These are phyloP conservation scores for Diaporthe velutina DNA, from an alignment of 2,329 filamentous ascomycete genomes.

Conservation along the genomic window DNA sequence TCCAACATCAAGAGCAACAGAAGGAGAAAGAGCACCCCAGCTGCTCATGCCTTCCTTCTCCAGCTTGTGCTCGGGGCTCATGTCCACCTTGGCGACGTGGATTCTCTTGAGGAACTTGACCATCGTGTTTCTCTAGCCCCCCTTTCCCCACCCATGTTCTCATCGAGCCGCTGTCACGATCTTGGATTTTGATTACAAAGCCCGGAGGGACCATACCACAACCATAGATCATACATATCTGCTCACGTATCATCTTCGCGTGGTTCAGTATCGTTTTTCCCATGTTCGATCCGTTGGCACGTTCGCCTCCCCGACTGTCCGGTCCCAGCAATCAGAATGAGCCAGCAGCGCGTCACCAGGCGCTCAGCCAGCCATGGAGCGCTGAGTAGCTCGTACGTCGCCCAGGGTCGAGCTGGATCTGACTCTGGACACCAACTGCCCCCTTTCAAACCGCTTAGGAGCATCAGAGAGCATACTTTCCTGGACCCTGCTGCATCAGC, in stretches of 20 bases:
- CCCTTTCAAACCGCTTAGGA: conserved; percentile 56
- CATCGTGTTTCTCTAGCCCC: conserved; percentile 24
- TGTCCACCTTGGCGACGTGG: background rate
- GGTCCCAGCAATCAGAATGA: conserved; percentile 22
- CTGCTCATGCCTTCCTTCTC: background rate
- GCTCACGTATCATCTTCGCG: conserved; percentile 31
- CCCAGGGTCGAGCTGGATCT: conserved; percentile 44
- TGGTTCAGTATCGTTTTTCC: conserved; percentile 36
- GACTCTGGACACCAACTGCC: conserved; percentile 31
- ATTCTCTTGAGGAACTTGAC: background rate
- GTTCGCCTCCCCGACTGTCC: background rate
- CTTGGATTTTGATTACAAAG: conserved; percentile 38
- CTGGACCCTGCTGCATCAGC: conserved; percentile 65
- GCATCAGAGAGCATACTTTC: conserved; percentile 58
- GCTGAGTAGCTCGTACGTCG: conserved; percentile 50
- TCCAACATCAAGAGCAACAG: background rate
- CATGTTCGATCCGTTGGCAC: conserved; percentile 16
- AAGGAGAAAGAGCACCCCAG: background rate
- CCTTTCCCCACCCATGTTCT: background rate
- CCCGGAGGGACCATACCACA: background rate
- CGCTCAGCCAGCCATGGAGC: conserved; percentile 57
- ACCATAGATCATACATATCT: conserved; percentile 36
- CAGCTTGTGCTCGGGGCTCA: background rate
- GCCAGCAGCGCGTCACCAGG: conserved; percentile 41
- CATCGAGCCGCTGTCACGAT: conserved; percentile 16